phyloP scores from a whole-genome alignment of 169 alveolate species.

The Eimeria praecox region DNA sequence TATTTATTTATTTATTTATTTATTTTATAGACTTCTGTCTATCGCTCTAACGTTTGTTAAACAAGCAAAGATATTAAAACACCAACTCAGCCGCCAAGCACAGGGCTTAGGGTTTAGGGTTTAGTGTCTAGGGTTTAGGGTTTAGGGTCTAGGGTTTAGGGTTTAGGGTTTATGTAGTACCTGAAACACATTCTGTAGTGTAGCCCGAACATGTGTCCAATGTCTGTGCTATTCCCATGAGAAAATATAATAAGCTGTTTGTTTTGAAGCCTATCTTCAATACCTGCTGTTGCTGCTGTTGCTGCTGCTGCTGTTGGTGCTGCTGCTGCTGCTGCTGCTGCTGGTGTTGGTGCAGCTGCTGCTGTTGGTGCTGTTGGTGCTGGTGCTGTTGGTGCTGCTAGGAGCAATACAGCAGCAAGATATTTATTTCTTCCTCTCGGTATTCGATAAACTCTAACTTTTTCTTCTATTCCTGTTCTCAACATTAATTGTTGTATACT shows the following conservation, averaged over 20 bases:
- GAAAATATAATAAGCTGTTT: slow-evolving; percentile 89
- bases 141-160: background rate
- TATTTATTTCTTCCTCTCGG: slow-evolving; percentile 26
- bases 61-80: too few species aligned
- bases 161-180: background rate
- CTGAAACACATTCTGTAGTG: slow-evolving; percentile 70
- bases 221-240: slow-evolving; percentile 95
- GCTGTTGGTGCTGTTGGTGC: background rate
- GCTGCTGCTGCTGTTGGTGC: slow-evolving; percentile 50
- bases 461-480: slow-evolving; percentile 45
- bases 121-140: too few species aligned
- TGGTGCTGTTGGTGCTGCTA: background rate
- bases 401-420: slow-evolving; percentile 55
- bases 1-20: too few species aligned
- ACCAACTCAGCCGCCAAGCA: background rate
- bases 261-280: slow-evolving; percentile 53
- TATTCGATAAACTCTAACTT: slow-evolving; percentile 1
- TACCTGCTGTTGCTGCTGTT: background rate
- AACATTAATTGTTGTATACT: slow-evolving; percentile 64
- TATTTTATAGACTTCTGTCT: too few species aligned
- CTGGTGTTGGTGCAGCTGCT: background rate
- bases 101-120: background rate
- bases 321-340: slow-evolving; percentile 12
- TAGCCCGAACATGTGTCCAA: slow-evolving; percentile 87
- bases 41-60: too few species aligned